Percentiles rank a stretch among this genome's conserved stretches.
Conservation (phyloP, 768 basidiomycete species). For the Kwoniella bestiolae region DNA sequence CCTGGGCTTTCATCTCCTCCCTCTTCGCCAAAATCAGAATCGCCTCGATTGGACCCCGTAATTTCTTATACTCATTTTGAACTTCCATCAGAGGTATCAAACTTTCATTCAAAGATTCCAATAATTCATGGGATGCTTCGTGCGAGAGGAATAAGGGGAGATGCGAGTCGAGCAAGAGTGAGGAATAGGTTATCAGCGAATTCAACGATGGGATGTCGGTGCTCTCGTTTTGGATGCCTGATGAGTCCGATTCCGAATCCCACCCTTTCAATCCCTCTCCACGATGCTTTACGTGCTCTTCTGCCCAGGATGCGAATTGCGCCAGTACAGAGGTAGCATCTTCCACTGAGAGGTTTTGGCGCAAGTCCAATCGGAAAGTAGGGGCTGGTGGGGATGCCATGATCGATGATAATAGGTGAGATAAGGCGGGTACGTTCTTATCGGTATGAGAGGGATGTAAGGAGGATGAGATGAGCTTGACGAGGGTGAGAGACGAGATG, state of each 20-base stretch:
- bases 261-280: constrained; percentile 27
- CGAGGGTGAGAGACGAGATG: constrained; percentile 34
- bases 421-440: not conserved
- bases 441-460: constrained; percentile 11
- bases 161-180: constrained; percentile 50
- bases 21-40: constrained; percentile 44
- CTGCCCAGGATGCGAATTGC: constrained; percentile 40
- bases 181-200: constrained; percentile 39
- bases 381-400: constrained; percentile 39
- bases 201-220: constrained; percentile 14
- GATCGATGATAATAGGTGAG: constrained; percentile 20
- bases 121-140: constrained; percentile 38
- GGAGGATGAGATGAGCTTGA: constrained; percentile 26
- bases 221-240: not conserved
- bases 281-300: constrained; percentile 28
- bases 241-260: constrained; percentile 17
- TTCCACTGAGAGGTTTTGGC: constrained; percentile 35
- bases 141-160: constrained; percentile 48
- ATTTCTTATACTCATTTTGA: constrained; percentile 41
- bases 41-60: constrained; percentile 49
- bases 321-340: constrained; percentile 42
- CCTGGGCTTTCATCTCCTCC: constrained; percentile 19
- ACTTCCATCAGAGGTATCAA: constrained; percentile 40
- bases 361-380: constrained; percentile 45
- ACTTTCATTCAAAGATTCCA: constrained; percentile 33